phyloP scores from a whole-genome alignment of 2,329 filamentous ascomycete genomes.

The Neopestalotiopsis sp. region DNA sequence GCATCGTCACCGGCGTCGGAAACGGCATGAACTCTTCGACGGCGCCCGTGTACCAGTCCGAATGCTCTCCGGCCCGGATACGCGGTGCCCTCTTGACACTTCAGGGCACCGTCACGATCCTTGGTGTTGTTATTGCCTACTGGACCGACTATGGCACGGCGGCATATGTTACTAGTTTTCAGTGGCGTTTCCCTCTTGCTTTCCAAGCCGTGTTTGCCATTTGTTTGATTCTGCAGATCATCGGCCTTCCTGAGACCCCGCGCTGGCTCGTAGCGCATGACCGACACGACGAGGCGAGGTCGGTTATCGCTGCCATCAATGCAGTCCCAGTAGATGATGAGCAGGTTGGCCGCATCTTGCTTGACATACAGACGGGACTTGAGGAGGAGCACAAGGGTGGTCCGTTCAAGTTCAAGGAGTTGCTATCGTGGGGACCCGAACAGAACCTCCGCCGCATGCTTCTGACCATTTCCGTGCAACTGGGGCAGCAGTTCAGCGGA shows the following conservation, averaged over 20 bases:
- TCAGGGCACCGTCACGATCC: conserved; percentile 50
- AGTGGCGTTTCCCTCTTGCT: conserved; percentile 13
- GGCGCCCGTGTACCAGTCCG: conserved; percentile 42
- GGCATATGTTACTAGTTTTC: neutral
- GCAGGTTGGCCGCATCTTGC: conserved; percentile 19
- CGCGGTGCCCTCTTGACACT: conserved; percentile 56
- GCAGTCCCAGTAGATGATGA: conserved; percentile 25
- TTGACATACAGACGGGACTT: conserved; percentile 24
- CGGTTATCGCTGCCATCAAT: conserved; percentile 24
- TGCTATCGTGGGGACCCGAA: conserved; percentile 27
- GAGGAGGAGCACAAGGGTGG: conserved; percentile 27
- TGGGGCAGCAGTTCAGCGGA: conserved; percentile 34
- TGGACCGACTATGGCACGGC: conserved; percentile 30
- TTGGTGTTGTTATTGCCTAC: conserved; percentile 51
- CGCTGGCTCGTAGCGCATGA: conserved; percentile 40
- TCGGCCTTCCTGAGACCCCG: conserved; percentile 43
- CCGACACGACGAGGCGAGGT: conserved; percentile 34
- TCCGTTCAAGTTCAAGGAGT: conserved; percentile 27
- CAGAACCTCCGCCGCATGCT: conserved; percentile 33
- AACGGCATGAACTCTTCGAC: conserved; percentile 45
- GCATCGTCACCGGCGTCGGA: conserved; percentile 50
- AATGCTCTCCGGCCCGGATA: conserved; percentile 42
- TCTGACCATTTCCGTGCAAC: conserved; percentile 31
- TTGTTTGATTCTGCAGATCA: conserved; percentile 39
- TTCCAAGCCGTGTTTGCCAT: conserved; percentile 39